Evolutionary conservation across 768 basidiomycete genomes (phyloP).

Genomic region (Termitomyces sp.): DNA sequence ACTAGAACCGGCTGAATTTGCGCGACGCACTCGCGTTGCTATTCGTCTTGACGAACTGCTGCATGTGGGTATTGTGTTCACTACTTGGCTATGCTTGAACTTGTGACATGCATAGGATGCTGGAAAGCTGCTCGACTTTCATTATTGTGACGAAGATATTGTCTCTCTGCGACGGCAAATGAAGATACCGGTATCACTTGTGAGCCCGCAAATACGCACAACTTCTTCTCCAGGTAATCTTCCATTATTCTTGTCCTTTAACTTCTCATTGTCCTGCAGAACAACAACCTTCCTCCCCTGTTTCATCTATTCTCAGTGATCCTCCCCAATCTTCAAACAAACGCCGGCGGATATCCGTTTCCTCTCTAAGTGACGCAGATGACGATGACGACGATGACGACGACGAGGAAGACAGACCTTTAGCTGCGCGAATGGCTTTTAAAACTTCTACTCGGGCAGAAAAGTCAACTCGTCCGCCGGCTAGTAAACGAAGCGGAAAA

Average conservation of each 20-base stretch:
- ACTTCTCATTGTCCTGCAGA: constrained; percentile 17
- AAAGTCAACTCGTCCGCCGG: constrained; percentile 21
- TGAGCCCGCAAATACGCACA: constrained; percentile 39
- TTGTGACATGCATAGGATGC: constrained; percentile 46
- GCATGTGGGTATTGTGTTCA: constrained; percentile 45
- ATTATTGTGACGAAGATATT: constrained; percentile 67
- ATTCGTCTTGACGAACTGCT: constrained; percentile 77
- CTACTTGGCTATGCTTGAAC: background rate
- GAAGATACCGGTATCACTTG: constrained; percentile 43
- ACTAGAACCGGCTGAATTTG: constrained; percentile 58
- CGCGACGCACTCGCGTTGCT: constrained; percentile 69
- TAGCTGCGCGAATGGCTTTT: constrained; percentile 39
- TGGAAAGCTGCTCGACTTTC: constrained; percentile 73
- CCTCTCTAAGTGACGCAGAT: constrained; percentile 42
- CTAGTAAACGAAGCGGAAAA: constrained; percentile 24
- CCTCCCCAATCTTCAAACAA: constrained; percentile 41
- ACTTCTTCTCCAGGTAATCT: constrained; percentile 48
- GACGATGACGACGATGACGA: constrained; percentile 35
- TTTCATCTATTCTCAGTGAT: constrained; percentile 47
- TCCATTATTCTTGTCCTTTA: background rate
- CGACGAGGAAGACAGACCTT: constrained; percentile 54
- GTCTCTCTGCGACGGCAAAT: constrained; percentile 67
- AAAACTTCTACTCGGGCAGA: constrained; percentile 23
- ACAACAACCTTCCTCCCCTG: constrained; percentile 32
- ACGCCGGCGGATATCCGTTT: constrained; percentile 46